Evolutionary conservation across 2,329 filamentous ascomycete species (phyloP).

Genomic region (Trichocomaceae sp.): DNA sequence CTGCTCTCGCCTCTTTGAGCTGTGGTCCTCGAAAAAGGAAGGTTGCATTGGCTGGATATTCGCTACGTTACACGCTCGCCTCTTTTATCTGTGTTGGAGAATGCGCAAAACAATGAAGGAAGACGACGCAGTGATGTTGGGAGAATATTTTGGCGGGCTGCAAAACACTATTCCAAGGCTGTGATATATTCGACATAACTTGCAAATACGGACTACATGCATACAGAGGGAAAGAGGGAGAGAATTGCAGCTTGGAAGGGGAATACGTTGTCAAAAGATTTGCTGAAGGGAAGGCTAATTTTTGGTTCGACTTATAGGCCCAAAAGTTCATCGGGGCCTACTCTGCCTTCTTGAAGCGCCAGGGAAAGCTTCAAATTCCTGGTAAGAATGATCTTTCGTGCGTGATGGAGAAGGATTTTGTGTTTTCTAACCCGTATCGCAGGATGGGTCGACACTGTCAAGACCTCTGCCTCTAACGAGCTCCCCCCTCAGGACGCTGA

Average conservation of each 20-base stretch:
- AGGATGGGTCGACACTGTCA: constrained; percentile 99
- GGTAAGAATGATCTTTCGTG: constrained; percentile 42
- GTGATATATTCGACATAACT: neutral
- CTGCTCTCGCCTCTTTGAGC: neutral
- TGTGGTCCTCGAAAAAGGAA: neutral
- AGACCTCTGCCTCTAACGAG: constrained; percentile 95
- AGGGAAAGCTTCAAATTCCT: constrained; percentile 64
- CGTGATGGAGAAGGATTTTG: neutral
- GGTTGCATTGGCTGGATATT: neutral
- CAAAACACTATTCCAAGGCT: neutral
- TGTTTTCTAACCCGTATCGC: constrained; percentile 1
- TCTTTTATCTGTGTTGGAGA: neutral
- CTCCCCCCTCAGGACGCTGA: constrained; percentile 96
- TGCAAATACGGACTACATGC: constrained; percentile 15
- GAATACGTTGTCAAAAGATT: neutral
- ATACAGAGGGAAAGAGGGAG: constrained; percentile 3
- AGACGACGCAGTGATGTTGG: neutral
- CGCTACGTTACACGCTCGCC: neutral
- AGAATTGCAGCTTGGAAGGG: neutral
- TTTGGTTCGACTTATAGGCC: constrained; percentile 39
- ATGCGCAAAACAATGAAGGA: neutral
- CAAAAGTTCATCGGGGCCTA: constrained; percentile 64
- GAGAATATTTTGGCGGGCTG: neutral
- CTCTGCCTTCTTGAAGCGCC: constrained; percentile 64
- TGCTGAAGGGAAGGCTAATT: constrained; percentile 14